These are phyloP conservation scores for Akanthomyces muscarius DNA, from an alignment of 2,329 filamentous ascomycete genomes.

Conservation along the genomic window DNA sequence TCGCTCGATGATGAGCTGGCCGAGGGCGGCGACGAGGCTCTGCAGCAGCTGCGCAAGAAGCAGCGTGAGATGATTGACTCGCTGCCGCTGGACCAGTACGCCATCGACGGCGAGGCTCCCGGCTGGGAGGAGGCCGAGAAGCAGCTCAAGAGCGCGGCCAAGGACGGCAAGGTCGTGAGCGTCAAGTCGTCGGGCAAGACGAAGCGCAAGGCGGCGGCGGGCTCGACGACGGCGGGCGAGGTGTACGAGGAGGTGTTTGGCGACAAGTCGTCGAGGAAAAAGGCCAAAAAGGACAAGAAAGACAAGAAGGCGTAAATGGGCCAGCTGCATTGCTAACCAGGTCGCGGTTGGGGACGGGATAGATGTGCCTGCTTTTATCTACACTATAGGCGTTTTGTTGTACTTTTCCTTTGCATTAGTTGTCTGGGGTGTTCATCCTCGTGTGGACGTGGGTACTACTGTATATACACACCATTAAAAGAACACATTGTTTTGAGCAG, in stretches of 20 bases:
- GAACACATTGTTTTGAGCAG: background rate
- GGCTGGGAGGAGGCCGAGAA: slow-evolving; percentile 71
- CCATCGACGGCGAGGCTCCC: slow-evolving; percentile 58
- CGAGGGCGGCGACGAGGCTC: slow-evolving; percentile 74
- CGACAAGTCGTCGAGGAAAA: slow-evolving; percentile 53
- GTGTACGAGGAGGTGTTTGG: slow-evolving; percentile 59
- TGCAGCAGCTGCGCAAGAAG: slow-evolving; percentile 68
- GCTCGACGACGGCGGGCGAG: slow-evolving; percentile 49
- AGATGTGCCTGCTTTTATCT: background rate
- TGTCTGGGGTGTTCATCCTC: background rate
- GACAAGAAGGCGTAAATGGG: slow-evolving; percentile 28
- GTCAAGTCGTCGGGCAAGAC: slow-evolving; percentile 72
- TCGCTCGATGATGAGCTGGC: slow-evolving; percentile 77
- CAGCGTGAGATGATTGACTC: slow-evolving; percentile 87
- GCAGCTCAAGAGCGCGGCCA: slow-evolving; percentile 58
- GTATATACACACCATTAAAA: slow-evolving; percentile 4
- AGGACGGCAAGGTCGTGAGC: slow-evolving; percentile 65
- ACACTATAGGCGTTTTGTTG: background rate
- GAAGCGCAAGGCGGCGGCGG: slow-evolving; percentile 67
- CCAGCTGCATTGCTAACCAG: no score
- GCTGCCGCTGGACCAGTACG: slow-evolving; percentile 72
- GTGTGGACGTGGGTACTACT: background rate
- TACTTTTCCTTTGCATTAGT: background rate
- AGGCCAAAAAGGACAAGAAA: slow-evolving; percentile 37
- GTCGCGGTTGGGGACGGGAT: background rate